These are phyloP conservation scores for Diaporthe batatas DNA, from an alignment of 2,329 filamentous ascomycete species.

Conservation along the genomic window DNA sequence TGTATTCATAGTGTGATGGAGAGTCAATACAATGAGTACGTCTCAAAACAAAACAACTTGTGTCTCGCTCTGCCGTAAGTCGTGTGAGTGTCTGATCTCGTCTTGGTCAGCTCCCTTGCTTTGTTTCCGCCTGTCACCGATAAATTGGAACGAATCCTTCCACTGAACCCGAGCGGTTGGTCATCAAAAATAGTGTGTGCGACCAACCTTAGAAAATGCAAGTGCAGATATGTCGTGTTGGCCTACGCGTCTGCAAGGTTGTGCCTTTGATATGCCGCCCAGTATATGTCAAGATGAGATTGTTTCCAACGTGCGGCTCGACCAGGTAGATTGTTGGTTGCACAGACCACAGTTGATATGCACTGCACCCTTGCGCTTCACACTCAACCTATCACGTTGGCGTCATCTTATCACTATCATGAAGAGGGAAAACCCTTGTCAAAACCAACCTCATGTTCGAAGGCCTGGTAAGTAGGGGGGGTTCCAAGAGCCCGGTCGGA, in stretches of 20 bases:
- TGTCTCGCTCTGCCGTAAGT: no score
- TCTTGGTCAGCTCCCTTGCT: not conserved
- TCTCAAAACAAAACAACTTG: conserved; percentile 8
- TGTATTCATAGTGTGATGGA: conserved; percentile 38
- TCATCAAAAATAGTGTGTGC: not conserved
- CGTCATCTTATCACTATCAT: not conserved
- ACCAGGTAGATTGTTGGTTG: conserved; percentile 8
- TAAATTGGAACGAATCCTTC: conserved; percentile 15
- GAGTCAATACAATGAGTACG: conserved; percentile 37
- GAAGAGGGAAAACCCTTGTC: not conserved
- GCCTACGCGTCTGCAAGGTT: not conserved
- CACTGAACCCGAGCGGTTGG: no score
- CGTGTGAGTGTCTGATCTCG: not conserved
- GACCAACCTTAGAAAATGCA: not conserved
- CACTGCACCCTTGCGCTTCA: not conserved
- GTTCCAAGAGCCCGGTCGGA: not conserved
- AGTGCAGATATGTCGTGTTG: not conserved
- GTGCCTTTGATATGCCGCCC: not conserved
- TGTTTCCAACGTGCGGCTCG: not conserved
- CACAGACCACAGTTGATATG: not conserved
- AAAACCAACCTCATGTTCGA: not conserved
- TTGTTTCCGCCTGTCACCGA: not conserved
- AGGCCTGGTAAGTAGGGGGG: not conserved
- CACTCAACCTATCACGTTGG: not conserved
- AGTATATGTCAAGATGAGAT: conserved; percentile 4